phyloP scores from a whole-genome alignment of 2,329 filamentous ascomycete genomes.

The Penicillium sp. region DNA sequence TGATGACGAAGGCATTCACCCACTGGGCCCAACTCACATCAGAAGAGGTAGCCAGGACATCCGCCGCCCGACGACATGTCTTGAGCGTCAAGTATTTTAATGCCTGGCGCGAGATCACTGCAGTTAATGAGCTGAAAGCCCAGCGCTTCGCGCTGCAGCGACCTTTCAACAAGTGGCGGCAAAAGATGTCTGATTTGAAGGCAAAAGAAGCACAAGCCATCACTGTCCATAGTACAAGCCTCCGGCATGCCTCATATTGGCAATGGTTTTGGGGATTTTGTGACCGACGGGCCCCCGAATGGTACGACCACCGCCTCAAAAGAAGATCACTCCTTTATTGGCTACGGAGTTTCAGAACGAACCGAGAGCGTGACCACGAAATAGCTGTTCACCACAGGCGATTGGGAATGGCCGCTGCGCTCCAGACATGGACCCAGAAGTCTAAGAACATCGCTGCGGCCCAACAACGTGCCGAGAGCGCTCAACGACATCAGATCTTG shows the following conservation, averaged over 20 bases:
- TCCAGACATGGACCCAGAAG: slow-evolving; percentile 38
- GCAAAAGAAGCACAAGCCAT: slow-evolving; percentile 36
- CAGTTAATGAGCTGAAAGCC: slow-evolving; percentile 56
- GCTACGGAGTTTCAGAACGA: slow-evolving; percentile 41
- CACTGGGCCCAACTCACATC: slow-evolving; percentile 67
- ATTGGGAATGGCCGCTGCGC: slow-evolving; percentile 26
- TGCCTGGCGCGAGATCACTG: slow-evolving; percentile 65
- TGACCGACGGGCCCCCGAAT: slow-evolving; percentile 44
- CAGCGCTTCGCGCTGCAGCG: slow-evolving; percentile 53
- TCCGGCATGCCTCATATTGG: slow-evolving; percentile 39
- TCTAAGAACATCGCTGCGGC: slow-evolving; percentile 27
- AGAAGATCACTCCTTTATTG: slow-evolving; percentile 42
- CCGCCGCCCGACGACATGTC: slow-evolving; percentile 66
- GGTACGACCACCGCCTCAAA: slow-evolving; percentile 43
- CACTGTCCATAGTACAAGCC: slow-evolving; percentile 28
- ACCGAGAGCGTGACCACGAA: slow-evolving; percentile 40
- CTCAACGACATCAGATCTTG: slow-evolving; percentile 34
- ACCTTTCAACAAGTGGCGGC: slow-evolving; percentile 55
- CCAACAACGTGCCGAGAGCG: slow-evolving; percentile 32
- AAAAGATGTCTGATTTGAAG: slow-evolving; percentile 39
- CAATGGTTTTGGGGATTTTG: slow-evolving; percentile 48
- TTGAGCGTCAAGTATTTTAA: slow-evolving; percentile 66
- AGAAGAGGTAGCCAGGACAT: slow-evolving; percentile 64
- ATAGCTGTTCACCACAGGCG: slow-evolving; percentile 35
- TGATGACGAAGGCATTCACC: slow-evolving; percentile 62